Percentiles rank a stretch among this genome's conserved stretches.
Evolutionary conservation across 495 filamentous ascomycete species (phyloP).

Genomic region (Bathelium albidoporum): DNA sequence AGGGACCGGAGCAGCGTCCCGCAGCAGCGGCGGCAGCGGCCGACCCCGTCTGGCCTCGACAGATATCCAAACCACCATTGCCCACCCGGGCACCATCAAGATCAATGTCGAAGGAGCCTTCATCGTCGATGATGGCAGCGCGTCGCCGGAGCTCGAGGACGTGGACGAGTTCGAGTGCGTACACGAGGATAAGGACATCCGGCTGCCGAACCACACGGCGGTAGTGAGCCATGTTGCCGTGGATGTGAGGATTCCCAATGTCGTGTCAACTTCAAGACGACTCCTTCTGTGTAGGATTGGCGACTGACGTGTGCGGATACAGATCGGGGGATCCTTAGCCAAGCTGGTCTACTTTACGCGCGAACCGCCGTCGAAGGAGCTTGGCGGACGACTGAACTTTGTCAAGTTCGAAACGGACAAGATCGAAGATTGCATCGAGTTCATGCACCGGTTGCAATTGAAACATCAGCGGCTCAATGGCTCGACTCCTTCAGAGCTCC

Average conservation of each 20-base stretch:
- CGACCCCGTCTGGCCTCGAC: constrained; percentile 5
- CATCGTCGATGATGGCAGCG: constrained; percentile 71
- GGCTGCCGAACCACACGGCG: constrained; percentile 87
- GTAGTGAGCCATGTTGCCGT: constrained; percentile 93
- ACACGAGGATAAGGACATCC: constrained; percentile 81
- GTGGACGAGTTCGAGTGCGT: constrained; percentile 49
- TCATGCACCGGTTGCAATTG: constrained; percentile 70
- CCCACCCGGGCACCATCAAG: constrained; percentile 71
- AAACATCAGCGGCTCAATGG: constrained; percentile 69
- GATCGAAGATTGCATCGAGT: constrained; percentile 83
- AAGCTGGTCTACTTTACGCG: constrained; percentile 96
- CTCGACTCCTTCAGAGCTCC: constrained; percentile 51
- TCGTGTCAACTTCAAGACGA: neutral
- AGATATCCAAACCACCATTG: constrained; percentile 61
- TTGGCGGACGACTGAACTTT: constrained; percentile 87
- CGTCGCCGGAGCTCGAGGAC: constrained; percentile 37
- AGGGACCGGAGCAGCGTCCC: neutral
- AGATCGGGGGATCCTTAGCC: constrained; percentile 92
- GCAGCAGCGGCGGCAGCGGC: no score
- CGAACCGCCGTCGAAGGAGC: constrained; percentile 64
- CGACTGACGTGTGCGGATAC: constrained; percentile 12
- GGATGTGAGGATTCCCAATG: constrained; percentile 52
- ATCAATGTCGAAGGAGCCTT: constrained; percentile 96
- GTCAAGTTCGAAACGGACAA: constrained; percentile 89
- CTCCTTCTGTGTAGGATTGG: neutral